Base-by-base conservation (phyloP, 2,329 filamentous ascomycete species). In the Helotiales sp. region DNA sequence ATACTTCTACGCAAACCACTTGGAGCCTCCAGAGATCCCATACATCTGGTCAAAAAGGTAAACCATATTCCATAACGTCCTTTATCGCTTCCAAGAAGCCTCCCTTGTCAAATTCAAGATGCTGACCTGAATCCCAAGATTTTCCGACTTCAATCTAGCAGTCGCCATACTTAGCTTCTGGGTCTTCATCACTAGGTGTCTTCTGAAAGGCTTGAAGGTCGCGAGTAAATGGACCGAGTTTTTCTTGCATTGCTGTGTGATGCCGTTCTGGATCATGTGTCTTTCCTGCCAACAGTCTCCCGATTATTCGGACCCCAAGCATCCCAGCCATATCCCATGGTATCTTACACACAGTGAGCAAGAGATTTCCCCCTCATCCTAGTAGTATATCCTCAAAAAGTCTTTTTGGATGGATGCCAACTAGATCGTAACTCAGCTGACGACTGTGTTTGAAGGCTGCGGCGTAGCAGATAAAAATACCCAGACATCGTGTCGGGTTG, bases 41-140 rank as follows among this genome's bases (percentile, higher is more conserved):
- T 70, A 61, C 26, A 62, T 70, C 26, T 70, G 68, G 66, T 70
- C 66, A 24, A 54, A 61, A 20, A 55, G 8, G 68, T 70, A 24
- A 55, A 28, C 13, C 54, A 15, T 15, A 13, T 5, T 28, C 24
- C 17, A 54, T 11, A 32, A 32, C 2, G 28, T 43, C 26, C 24
- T 4, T 3, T 8, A 1, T 54, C 26, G 24, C 20, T 26, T 15
- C 4, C 34, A 28, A 3, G 50, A 6, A 1, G 11, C 20, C 26
- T 8, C 24, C n/a, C 37, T 37, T 40, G 22, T 10, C 34, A 10
- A 13, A 63, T 17, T 5, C 22, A 50, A 17, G 3, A 26, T 17
- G 15, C 22, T 50, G 24, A 43, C n/a, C 47, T 15, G 11, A 15
- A 22, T 24, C 8, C 11, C 6, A 20, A 57, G 58, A 6, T 66